phyloP scores from a whole-genome alignment of 768 basidiomycete genomes.

The Sporobolomyces phaffii region DNA sequence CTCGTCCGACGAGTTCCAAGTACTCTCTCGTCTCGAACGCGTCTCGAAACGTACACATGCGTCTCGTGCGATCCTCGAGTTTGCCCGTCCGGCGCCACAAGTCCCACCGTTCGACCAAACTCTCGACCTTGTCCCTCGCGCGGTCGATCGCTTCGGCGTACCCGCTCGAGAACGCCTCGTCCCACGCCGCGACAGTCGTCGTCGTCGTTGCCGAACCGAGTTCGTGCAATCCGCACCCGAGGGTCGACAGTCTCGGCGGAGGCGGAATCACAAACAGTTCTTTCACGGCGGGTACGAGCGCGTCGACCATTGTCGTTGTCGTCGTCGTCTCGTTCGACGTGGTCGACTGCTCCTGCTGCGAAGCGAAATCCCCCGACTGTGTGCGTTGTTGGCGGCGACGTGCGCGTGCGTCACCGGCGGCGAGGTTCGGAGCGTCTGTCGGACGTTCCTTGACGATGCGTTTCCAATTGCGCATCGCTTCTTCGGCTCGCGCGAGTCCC shows the following conservation, averaged over 20 bases:
- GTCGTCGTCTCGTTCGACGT: no score
- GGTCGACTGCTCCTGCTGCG: no score
- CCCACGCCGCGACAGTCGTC: no score
- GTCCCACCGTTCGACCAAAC: constrained; percentile 19
- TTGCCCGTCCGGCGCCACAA: constrained; percentile 20
- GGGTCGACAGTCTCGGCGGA: not conserved
- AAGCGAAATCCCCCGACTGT: no score
- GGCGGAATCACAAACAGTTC: constrained; percentile 38
- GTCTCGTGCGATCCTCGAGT: constrained; percentile 6
- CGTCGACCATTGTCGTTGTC: not conserved
- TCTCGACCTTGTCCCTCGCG: constrained; percentile 5
- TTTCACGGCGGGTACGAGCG: constrained; percentile 18
- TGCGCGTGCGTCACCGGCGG: no score
- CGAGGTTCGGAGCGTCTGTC: constrained; percentile 16
- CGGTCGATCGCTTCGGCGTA: constrained; percentile 18
- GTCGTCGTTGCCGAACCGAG: no score
- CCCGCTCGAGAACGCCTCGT: constrained; percentile 22
- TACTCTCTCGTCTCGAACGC: not conserved
- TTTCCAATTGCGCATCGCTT: constrained; percentile 24
- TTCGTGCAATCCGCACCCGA: constrained; percentile 33
- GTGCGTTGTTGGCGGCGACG: no score
- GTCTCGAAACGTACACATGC: constrained; percentile 35
- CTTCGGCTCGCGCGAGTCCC: constrained; percentile 22
- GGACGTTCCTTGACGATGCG: constrained; percentile 24
- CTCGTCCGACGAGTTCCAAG: constrained; percentile 6